Base-by-base conservation (phyloP, 306 rosid genomes). In the Gastrolobium villosum region DNA sequence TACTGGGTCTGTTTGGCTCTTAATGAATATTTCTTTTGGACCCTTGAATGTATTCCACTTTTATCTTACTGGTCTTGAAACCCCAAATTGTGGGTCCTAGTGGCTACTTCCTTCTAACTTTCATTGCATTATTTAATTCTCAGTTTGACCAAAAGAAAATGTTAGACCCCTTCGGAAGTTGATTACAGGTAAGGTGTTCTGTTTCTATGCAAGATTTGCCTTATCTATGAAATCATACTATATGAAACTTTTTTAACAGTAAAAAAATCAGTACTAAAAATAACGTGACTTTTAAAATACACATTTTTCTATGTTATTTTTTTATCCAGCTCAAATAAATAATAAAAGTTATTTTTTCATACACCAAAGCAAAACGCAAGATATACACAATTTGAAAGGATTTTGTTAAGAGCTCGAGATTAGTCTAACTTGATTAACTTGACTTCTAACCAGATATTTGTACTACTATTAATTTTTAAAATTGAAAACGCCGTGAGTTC, bases 31-130 rank as follows among this genome's bases (percentile, higher is more conserved):
- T 34, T 54, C 15, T 35, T 32, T 4, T 65, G 59, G 64, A 52
- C 79, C 40, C 57, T 80, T 80, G 44, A 65, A 50, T 84, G 61
- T 55, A 36, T 13, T 43, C 35, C 3, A 26, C 73, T 73, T 60
- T 68, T 53, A 15, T 64, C 61, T 37, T 65, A 44, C 2, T 71
- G 26, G 72, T 61, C 44, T 20, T 31, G 78, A 61, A 63, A 14
- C 65, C 52, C 65, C 48, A 75, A n/a, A 5, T 10, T 28, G 77
- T 80, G 85, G 84, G 85, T 15, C 86, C 78, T 74, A 20, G 5
- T 14, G 46, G 36, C 32, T 48, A 48, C 63, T 77, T 83, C 40
- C 57, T 57, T 48, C 0, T 15, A 0, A 26, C 60, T 63, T 70
- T 76, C 53, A 46, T 64, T 79, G 69, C 56, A 60, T 50, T 26